Conservation (phyloP, 768 basidiomycete genomes). For the Clitopilus passeckerianus region DNA sequence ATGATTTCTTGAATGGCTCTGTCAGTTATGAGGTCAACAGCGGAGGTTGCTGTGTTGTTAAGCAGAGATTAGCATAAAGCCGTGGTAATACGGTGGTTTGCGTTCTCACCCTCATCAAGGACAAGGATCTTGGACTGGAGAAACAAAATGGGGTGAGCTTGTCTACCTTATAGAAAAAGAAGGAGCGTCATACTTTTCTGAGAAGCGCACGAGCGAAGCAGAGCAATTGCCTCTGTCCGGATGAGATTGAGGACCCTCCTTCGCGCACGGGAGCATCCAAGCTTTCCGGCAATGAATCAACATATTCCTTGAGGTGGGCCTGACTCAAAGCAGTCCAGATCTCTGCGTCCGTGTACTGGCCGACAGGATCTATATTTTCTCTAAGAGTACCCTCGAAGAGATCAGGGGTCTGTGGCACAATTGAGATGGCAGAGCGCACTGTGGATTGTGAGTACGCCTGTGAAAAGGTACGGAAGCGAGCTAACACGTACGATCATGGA, state of each 20-base stretch:
- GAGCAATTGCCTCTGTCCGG: conserved; percentile 83
- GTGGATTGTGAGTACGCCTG: not conserved
- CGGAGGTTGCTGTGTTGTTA: conserved; percentile 62
- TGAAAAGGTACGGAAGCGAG: not conserved
- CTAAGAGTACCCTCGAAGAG: conserved; percentile 71
- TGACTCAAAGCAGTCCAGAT: conserved; percentile 88
- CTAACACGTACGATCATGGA: conserved; percentile 55
- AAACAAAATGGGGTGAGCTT: conserved; percentile 3
- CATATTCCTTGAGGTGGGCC: conserved; percentile 65
- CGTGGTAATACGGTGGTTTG: not conserved
- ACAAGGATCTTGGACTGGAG: conserved; percentile 77
- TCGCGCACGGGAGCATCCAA: conserved; percentile 76
- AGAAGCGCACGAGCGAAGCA: conserved; percentile 87
- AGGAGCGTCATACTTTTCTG: conserved; percentile 27
- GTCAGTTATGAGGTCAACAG: conserved; percentile 89
- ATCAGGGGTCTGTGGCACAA: conserved; percentile 79
- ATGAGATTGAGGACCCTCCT: conserved; percentile 75
- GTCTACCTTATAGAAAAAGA: conserved; percentile 31
- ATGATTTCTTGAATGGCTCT: conserved; percentile 86
- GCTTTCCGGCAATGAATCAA: conserved; percentile 63
- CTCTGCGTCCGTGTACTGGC: conserved; percentile 68
- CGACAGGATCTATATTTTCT: conserved; percentile 88
- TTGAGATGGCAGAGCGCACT: conserved; percentile 79
- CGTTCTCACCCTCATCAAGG: conserved; percentile 74
- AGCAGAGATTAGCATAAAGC: conserved; percentile 3